Evolutionary conservation across 495 filamentous ascomycete species (phyloP).

Genomic region (Neurospora intermedia): DNA sequence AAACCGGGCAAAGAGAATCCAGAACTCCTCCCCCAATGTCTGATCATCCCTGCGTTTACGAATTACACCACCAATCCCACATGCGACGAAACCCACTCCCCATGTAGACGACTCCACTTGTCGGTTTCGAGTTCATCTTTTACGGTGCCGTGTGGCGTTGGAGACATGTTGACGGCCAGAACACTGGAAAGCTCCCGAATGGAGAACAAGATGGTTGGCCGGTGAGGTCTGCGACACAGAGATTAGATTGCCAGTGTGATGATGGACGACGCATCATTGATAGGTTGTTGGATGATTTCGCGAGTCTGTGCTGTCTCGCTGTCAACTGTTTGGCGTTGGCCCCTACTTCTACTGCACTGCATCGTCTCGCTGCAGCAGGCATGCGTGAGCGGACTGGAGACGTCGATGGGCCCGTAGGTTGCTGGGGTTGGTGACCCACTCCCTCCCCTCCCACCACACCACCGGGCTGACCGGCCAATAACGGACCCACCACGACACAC

Average conservation of each 20-base stretch:
- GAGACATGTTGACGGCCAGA: neutral
- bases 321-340: neutral
- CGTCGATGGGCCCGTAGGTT: neutral
- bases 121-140: neutral
- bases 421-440: neutral
- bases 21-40: neutral
- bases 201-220: neutral
- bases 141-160: neutral
- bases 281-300: neutral
- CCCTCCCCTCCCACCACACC: neutral
- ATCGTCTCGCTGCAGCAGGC: neutral
- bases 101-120: neutral
- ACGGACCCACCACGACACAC: neutral
- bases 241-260: neutral
- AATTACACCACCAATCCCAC: neutral
- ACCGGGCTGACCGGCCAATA: neutral
- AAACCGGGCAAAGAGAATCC: neutral
- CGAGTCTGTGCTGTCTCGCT: neutral
- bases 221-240: neutral
- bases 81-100: neutral
- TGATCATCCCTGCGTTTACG: neutral
- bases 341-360: neutral
- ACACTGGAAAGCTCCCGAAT: neutral
- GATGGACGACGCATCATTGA: neutral
- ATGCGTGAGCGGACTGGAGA: neutral